A percentile compares a stretch with the other conserved stretches of the same genome.
These are phyloP conservation scores for Malassezia yamatoensis DNA, from an alignment of 1,284 basidiomycete species.

Conservation along the genomic window DNA sequence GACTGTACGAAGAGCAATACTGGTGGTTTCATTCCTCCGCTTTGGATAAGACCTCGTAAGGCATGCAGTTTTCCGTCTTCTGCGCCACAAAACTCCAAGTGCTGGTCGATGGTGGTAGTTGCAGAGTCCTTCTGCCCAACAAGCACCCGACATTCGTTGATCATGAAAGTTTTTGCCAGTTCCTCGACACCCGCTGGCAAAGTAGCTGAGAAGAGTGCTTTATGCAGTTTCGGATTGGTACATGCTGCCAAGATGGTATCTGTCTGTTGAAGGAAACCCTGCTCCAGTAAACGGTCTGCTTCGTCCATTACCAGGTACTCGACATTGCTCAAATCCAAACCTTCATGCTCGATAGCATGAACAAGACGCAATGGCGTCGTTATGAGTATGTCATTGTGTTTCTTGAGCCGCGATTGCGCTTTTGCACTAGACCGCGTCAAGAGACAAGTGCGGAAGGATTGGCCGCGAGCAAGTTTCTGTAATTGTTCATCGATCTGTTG, in stretches of 20 bases:
- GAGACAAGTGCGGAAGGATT: constrained; percentile 31
- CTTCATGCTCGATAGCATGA: constrained; percentile 36
- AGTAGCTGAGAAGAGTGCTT: constrained; percentile 86
- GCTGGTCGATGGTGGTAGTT: constrained; percentile 68
- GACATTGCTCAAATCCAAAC: constrained; percentile 34
- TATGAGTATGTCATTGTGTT: constrained; percentile 38
- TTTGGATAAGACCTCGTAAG: constrained; percentile 63
- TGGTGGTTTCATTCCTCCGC: constrained; percentile 75
- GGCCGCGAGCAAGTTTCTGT: constrained; percentile 20
- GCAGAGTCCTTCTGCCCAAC: constrained; percentile 61
- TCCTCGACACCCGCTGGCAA: constrained; percentile 80
- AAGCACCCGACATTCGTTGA: constrained; percentile 38
- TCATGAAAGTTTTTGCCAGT: constrained; percentile 70
- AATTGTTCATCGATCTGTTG: constrained; percentile 44
- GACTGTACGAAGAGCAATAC: constrained; percentile 87
- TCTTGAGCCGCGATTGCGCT: constrained; percentile 10
- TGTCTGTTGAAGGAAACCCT: constrained; percentile 76
- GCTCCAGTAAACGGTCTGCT: constrained; percentile 59
- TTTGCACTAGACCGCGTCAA: constrained; percentile 24
- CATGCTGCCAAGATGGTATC: constrained; percentile 80
- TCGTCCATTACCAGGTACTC: constrained; percentile 38
- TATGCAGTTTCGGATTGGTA: constrained; percentile 63
- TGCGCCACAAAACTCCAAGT: constrained; percentile 78
- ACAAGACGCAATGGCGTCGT: constrained; percentile 43
- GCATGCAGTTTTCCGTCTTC: constrained; percentile 83